phyloP scores from a whole-genome alignment of 2,329 filamentous ascomycete species.

The Zopfia rhizophila region DNA sequence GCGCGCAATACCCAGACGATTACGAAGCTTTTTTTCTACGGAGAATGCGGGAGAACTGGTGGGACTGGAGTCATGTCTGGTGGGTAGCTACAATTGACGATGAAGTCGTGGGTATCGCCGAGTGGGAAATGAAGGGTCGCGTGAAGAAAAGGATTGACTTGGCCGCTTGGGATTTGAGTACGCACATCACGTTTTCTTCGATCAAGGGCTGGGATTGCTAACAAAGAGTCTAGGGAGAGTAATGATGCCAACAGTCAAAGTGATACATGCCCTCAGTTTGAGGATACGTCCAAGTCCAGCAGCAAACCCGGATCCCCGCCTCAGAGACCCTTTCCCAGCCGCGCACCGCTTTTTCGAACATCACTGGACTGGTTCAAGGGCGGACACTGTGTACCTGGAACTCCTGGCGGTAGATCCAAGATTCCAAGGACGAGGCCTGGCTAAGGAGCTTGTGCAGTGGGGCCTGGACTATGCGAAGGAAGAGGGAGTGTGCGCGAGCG shows the following conservation, averaged over 20 bases:
- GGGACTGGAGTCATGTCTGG: slow-evolving; percentile 9
- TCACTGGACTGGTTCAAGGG: slow-evolving; percentile 24
- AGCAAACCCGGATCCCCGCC: slow-evolving; percentile 9
- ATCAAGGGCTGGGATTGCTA: not conserved
- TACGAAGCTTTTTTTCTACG: slow-evolving; percentile 14
- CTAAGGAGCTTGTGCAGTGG: slow-evolving; percentile 51
- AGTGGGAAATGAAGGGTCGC: slow-evolving; percentile 10
- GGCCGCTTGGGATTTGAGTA: not conserved
- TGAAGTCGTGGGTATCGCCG: slow-evolving; percentile 13
- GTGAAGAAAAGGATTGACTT: not conserved
- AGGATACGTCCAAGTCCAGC: slow-evolving; percentile 15
- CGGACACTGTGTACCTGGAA: slow-evolving; percentile 51
- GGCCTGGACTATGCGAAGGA: slow-evolving; percentile 47
- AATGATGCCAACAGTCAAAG: too few relatives aligned
- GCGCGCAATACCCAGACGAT: slow-evolving; percentile 15
- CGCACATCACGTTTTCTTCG: not conserved
- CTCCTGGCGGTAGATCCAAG: slow-evolving; percentile 49
- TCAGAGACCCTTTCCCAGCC: slow-evolving; percentile 1
- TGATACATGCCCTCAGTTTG: too few relatives aligned
- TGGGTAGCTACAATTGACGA: slow-evolving; percentile 9
- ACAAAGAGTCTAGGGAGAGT: too few relatives aligned
- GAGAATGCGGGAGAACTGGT: slow-evolving; percentile 11
- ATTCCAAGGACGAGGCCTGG: slow-evolving; percentile 48
- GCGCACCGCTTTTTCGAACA: slow-evolving; percentile 16
- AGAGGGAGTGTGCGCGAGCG: slow-evolving; percentile 46